Evolutionary conservation across 2,329 filamentous ascomycete species (phyloP).

Genomic region (Aspergillus tanneri): DNA sequence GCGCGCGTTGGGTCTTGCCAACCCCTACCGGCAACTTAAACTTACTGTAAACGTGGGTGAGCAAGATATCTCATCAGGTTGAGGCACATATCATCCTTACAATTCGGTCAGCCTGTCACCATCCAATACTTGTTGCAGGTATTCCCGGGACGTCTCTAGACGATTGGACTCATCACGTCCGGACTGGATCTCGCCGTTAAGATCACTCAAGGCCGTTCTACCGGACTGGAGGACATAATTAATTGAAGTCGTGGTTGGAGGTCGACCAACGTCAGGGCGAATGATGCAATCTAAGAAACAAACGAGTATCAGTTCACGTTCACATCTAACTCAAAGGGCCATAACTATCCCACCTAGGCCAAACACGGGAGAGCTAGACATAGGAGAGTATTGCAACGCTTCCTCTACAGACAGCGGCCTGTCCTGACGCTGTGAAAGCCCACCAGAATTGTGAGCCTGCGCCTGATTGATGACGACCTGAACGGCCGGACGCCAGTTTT

Average conservation of each 20-base stretch:
- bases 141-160: constrained; percentile 69
- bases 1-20: constrained; percentile 20
- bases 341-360: constrained; percentile 39
- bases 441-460: constrained; percentile 27
- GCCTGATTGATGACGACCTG: constrained; percentile 45
- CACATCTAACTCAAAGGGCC: constrained; percentile 11
- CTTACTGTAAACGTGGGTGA: constrained; percentile 35
- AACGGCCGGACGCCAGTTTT: constrained; percentile 39
- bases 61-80: constrained; percentile 7
- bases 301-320: constrained; percentile 21
- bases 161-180: constrained; percentile 59
- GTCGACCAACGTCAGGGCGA: constrained; percentile 43
- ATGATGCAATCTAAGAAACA: constrained; percentile 40
- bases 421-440: constrained; percentile 27
- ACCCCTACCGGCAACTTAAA: constrained; percentile 41
- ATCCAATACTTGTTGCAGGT: constrained; percentile 72
- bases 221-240: constrained; percentile 52
- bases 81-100: constrained; percentile 29
- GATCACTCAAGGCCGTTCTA: constrained; percentile 58
- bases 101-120: constrained; percentile 58
- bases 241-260: constrained; percentile 41
- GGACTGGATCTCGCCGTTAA: constrained; percentile 69
- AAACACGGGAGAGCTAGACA: constrained; percentile 51
- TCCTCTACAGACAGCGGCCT: constrained; percentile 47
- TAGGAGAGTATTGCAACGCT: constrained; percentile 50